phyloP scores from a whole-genome alignment of 805 yeast species.

The Schizosaccharomyces osmophilus region DNA sequence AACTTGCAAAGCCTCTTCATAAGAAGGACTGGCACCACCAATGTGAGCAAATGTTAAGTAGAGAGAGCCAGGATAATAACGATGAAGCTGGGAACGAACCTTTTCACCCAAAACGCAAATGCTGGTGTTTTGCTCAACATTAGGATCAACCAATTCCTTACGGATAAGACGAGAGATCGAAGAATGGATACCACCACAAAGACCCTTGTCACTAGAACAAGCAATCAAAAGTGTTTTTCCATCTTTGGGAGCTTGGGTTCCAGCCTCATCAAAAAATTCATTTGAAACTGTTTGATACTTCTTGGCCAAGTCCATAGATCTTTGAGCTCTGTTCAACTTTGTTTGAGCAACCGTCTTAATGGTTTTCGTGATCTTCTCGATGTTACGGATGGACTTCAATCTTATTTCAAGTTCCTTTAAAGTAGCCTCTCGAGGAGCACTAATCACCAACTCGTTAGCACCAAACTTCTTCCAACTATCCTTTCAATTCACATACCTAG shows the following conservation, averaged over 20 bases:
- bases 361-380: constrained; percentile 97
- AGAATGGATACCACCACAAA: constrained; percentile 95
- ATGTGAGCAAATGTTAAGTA: constrained; percentile 65
- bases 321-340: constrained; percentile 82
- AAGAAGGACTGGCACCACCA: constrained; percentile 93
- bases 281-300: constrained; percentile 57
- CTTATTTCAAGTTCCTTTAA: constrained; percentile 96
- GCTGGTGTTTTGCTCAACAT: neutral
- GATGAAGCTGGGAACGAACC: constrained; percentile 62
- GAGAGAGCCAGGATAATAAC: constrained; percentile 50
- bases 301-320: constrained; percentile 74
- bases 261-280: constrained; percentile 42
- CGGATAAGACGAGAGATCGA: constrained; percentile 44
- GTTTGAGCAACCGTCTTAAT: constrained; percentile 99
- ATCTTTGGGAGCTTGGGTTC: constrained; percentile 7
- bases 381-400: constrained; percentile 92
- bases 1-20: constrained; percentile 67
- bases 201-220: constrained; percentile 88
- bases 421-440: constrained; percentile 31
- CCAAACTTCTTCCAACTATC: neutral
- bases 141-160: constrained; percentile 3
- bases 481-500: neutral
- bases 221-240: constrained; percentile 62
- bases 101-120: constrained; percentile 85
- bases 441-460: neutral